Evolutionary conservation across 2,329 filamentous ascomycete species (phyloP).

Genomic region (Chaetomium strumarium): DNA sequence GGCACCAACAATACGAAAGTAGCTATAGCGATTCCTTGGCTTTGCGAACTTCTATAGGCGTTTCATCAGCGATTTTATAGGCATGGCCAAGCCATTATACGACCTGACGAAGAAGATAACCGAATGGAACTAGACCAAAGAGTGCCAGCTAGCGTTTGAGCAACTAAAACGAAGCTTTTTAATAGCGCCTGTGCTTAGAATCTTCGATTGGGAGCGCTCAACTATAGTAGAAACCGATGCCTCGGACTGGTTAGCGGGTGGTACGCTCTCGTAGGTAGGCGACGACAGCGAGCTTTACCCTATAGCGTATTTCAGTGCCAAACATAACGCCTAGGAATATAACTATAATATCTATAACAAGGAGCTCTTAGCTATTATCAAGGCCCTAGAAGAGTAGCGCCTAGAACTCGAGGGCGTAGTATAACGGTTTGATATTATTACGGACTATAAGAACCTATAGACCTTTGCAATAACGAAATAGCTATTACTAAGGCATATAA

Average conservation of each 20-base stretch:
- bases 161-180: background rate
- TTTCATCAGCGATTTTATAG: background rate
- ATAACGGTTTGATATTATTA: background rate
- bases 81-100: background rate
- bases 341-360: background rate
- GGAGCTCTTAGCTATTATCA: background rate
- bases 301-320: background rate
- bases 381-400: background rate
- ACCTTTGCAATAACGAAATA: background rate
- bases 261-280: background rate
- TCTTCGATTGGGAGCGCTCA: background rate
- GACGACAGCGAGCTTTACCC: background rate
- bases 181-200: background rate
- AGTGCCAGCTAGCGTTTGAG: background rate
- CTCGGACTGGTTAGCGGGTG: background rate
- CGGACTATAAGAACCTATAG: background rate
- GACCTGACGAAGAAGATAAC: background rate
- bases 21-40: background rate
- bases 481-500: background rate
- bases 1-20: background rate
- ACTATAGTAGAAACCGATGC: background rate
- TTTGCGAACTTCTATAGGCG: conserved; percentile 6
- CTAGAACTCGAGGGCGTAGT: background rate
- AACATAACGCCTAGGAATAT: background rate
- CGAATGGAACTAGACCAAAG: background rate